Percentiles rank a stretch among this genome's conserved stretches.
Evolutionary conservation across 2,329 filamentous ascomycete genomes (phyloP).

Genomic region (Teratosphaeria viscida): DNA sequence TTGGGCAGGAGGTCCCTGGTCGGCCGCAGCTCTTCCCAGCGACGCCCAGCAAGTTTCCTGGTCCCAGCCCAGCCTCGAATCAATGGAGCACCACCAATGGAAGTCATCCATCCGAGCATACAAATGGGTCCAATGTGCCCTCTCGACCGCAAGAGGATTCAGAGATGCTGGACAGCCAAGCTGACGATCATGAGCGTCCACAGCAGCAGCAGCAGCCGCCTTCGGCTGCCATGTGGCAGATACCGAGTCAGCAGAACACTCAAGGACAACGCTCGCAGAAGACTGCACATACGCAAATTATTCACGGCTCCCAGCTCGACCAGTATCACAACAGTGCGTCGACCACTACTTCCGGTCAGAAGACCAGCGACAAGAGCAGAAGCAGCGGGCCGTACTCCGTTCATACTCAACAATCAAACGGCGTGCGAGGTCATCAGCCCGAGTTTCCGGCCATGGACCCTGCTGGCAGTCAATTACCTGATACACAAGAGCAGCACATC

Average conservation of each 20-base stretch:
- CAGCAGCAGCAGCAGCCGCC: slow-evolving; percentile 26
- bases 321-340: slow-evolving; percentile 78
- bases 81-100: slow-evolving; percentile 37
- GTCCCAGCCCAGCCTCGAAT: slow-evolving; percentile 48
- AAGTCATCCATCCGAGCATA: slow-evolving; percentile 22
- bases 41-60: slow-evolving; percentile 44
- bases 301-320: slow-evolving; percentile 45
- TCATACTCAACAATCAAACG: slow-evolving; percentile 65
- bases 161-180: slow-evolving; percentile 31
- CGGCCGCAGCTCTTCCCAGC: slow-evolving; percentile 34
- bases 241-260: slow-evolving; percentile 26
- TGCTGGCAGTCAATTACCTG: slow-evolving; percentile 49
- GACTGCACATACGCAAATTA: slow-evolving; percentile 51
- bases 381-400: slow-evolving; percentile 47
- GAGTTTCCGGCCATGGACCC: slow-evolving; percentile 45
- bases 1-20: slow-evolving; percentile 56
- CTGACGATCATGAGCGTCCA: slow-evolving; percentile 10
- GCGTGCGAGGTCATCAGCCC: slow-evolving; percentile 36
- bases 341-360: slow-evolving; percentile 73
- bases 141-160: slow-evolving; percentile 31
- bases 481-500: slow-evolving; percentile 44
- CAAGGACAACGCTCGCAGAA: slow-evolving; percentile 54
- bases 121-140: slow-evolving; percentile 33
- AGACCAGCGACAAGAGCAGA: slow-evolving; percentile 61
- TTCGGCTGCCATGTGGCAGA: background rate